phyloP scores from a whole-genome alignment of 1,284 basidiomycete genomes.

The Pseudozyma hubeiensis region DNA sequence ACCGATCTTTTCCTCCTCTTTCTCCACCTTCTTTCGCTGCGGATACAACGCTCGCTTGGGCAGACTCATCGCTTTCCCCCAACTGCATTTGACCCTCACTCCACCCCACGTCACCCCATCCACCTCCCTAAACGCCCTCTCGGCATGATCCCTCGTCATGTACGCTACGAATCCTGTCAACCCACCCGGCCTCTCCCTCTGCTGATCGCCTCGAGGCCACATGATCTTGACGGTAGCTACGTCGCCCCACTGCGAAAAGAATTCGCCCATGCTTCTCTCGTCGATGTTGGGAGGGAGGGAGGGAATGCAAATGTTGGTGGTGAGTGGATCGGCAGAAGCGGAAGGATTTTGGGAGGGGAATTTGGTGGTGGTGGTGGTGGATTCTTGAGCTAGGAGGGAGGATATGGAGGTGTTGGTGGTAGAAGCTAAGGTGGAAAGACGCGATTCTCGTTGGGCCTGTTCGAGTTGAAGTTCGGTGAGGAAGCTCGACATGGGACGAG shows the following conservation, averaged over 20 bases:
- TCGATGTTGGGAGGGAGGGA: constrained; percentile 86
- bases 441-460: constrained; percentile 86
- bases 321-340: constrained; percentile 79
- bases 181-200: constrained; percentile 77
- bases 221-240: constrained; percentile 71
- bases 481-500: constrained; percentile 53
- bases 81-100: constrained; percentile 83
- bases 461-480: constrained; percentile 71
- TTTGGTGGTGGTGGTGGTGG: constrained; percentile 74
- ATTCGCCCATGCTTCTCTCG: constrained; percentile 83
- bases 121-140: constrained; percentile 83
- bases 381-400: constrained; percentile 74
- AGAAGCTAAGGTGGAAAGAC: constrained; percentile 70
- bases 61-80: constrained; percentile 93
- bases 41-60: constrained; percentile 71
- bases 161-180: constrained; percentile 94
- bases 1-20: background rate
- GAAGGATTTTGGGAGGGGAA: constrained; percentile 84
- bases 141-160: constrained; percentile 91
- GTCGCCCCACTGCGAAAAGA: constrained; percentile 77
- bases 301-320: constrained; percentile 88
- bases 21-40: background rate
- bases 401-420: constrained; percentile 38
- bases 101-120: constrained; percentile 95
- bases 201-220: constrained; percentile 61